These are phyloP conservation scores for Cryomyces minteri DNA, from an alignment of 495 filamentous ascomycete genomes.

Conservation along the genomic window DNA sequence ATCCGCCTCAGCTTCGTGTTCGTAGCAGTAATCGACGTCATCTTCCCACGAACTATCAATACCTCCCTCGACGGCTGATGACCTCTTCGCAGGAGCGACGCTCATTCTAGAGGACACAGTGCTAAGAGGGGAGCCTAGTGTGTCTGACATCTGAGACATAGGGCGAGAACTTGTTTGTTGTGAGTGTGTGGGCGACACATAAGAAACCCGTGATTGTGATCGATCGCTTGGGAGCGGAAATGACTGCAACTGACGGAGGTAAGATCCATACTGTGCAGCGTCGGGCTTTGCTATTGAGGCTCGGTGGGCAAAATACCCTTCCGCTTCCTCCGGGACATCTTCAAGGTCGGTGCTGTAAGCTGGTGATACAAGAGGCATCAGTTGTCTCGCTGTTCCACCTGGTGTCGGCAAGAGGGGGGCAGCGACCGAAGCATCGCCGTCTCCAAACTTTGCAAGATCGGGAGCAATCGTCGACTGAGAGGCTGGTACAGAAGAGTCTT, in stretches of 20 bases:
- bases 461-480: no score
- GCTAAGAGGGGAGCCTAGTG: constrained; percentile 4
- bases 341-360: constrained; percentile 31
- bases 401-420: background rate
- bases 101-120: background rate
- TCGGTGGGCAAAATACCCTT: constrained; percentile 17
- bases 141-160: constrained; percentile 15
- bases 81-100: background rate
- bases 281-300: constrained; percentile 1
- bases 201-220: background rate
- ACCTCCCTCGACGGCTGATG: constrained; percentile 1
- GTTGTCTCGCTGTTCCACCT: background rate
- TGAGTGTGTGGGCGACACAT: background rate
- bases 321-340: constrained; percentile 62
- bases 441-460: no score
- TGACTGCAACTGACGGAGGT: background rate
- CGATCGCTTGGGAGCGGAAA: background rate
- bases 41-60: constrained; percentile 69
- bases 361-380: constrained; percentile 7
- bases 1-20: constrained; percentile 74
- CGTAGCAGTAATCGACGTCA: constrained; percentile 88
- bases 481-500: no score
- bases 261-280: background rate
- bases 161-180: constrained; percentile 2
- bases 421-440: no score